phyloP scores from a whole-genome alignment of 345 rosid genomes.

The Schrenkiella parvula region DNA sequence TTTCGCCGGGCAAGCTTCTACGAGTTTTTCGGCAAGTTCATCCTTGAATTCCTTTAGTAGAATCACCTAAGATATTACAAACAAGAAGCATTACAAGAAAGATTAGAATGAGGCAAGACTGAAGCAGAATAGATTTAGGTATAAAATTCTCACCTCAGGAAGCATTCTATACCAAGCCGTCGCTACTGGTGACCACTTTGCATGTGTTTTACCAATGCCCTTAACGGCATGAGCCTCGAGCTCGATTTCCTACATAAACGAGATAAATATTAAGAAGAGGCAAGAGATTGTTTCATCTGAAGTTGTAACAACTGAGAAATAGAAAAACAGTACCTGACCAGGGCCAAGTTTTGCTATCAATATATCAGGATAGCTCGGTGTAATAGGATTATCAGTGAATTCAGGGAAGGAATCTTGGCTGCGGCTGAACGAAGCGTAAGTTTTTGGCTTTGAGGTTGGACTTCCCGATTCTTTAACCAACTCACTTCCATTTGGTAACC shows the following conservation, averaged over 20 bases:
- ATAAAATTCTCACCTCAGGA: slow-evolving; percentile 58
- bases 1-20: slow-evolving; percentile 56
- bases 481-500: slow-evolving; percentile 90
- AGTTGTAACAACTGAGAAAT: not conserved
- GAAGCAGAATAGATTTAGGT: not conserved
- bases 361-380: slow-evolving; percentile 47
- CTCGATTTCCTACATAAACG: slow-evolving; percentile 68
- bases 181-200: slow-evolving; percentile 96
- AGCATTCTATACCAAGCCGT: slow-evolving; percentile 97
- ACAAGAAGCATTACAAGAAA: not conserved
- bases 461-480: slow-evolving; percentile 50
- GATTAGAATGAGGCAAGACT: not conserved
- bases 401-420: slow-evolving; percentile 61
- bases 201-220: slow-evolving; percentile 89
- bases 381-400: slow-evolving; percentile 49
- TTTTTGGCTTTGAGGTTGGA: slow-evolving; percentile 51
- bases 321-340: slow-evolving; percentile 61
- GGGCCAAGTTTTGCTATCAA: slow-evolving; percentile 75
- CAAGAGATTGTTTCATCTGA: not conserved
- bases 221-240: slow-evolving; percentile 94
- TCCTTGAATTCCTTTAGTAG: slow-evolving; percentile 55
- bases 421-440: slow-evolving; percentile 65
- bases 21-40: slow-evolving; percentile 60
- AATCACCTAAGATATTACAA: slow-evolving; percentile 45
- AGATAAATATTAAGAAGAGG: not conserved